A percentile compares a stretch with the other conserved stretches of the same genome.
These are phyloP conservation scores for Starmerella ratchasimensis DNA, from an alignment of 805 yeast species.

Conservation along the genomic window DNA sequence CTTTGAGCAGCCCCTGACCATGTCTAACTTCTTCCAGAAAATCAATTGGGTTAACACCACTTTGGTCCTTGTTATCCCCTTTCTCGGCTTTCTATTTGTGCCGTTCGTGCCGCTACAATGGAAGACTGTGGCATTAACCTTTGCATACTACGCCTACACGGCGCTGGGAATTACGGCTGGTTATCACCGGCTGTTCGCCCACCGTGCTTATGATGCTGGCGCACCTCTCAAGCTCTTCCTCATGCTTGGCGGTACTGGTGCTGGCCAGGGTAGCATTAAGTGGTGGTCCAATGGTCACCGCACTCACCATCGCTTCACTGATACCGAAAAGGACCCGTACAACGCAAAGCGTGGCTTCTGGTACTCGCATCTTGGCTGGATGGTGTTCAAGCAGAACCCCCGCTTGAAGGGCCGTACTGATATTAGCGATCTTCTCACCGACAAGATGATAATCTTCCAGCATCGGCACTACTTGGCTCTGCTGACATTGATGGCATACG, in stretches of 20 bases:
- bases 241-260: conserved; percentile 52
- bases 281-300: conserved; percentile 78
- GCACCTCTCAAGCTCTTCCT: conserved; percentile 36
- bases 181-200: conserved; percentile 68
- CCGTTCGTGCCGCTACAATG: conserved; percentile 33
- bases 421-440: conserved; percentile 49
- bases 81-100: conserved; percentile 33
- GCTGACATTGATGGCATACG: conserved; percentile 37
- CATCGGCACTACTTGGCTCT: conserved; percentile 52
- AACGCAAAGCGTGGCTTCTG: conserved; percentile 64
- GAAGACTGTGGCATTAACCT: conserved; percentile 41
- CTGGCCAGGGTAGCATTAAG: conserved; percentile 61
- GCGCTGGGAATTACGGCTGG: conserved; percentile 71
- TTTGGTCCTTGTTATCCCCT: conserved; percentile 44
- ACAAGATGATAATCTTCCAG: conserved; percentile 49
- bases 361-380: conserved; percentile 85
- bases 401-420: conserved; percentile 52
- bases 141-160: conserved; percentile 43
- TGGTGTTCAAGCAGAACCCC: conserved; percentile 52
- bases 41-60: conserved; percentile 61
- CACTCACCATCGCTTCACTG: conserved; percentile 81
- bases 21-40: conserved; percentile 55
- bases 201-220: conserved; percentile 39
- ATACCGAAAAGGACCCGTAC: conserved; percentile 81
- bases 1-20: conserved; percentile 64